A percentile compares a stretch with the other conserved stretches of the same genome.
Conservation (phyloP, 1,284 basidiomycete genomes). For the Filobasidium uniguttulatum region DNA sequence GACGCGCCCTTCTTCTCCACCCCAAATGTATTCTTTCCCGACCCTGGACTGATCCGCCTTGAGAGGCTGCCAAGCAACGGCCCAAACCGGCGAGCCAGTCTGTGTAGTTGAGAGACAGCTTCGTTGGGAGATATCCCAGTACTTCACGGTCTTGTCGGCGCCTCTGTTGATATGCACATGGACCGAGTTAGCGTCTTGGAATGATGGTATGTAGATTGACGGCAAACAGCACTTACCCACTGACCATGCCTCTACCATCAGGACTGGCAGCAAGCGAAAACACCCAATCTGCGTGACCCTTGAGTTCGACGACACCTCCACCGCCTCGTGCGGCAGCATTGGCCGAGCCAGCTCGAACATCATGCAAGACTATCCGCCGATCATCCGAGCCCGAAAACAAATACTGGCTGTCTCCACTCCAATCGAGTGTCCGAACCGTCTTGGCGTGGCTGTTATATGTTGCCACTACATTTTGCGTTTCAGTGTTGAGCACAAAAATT, state of each 20-base stretch:
- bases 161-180: constrained; percentile 41
- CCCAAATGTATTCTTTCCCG: constrained; percentile 54
- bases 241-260: constrained; percentile 59
- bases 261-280: constrained; percentile 63
- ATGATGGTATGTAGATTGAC: not conserved
- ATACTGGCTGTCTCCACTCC: constrained; percentile 72
- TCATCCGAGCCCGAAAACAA: constrained; percentile 76
- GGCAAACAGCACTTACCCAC: constrained; percentile 46
- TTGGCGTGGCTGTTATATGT: constrained; percentile 74
- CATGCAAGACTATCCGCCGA: constrained; percentile 69
- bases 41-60: constrained; percentile 42
- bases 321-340: constrained; percentile 41
- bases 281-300: constrained; percentile 77
- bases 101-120: constrained; percentile 61
- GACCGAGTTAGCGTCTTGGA: not conserved
- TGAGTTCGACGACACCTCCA: constrained; percentile 63
- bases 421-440: constrained; percentile 63
- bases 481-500: constrained; percentile 63
- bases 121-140: constrained; percentile 72
- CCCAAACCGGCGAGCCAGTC: constrained; percentile 71
- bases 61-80: constrained; percentile 62
- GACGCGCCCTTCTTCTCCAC: constrained; percentile 63
- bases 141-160: constrained; percentile 68
- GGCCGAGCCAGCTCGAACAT: constrained; percentile 44
- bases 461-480: constrained; percentile 47